Conservation (phyloP, 495 filamentous ascomycete species). For the Chlorociboria aeruginascens region DNA sequence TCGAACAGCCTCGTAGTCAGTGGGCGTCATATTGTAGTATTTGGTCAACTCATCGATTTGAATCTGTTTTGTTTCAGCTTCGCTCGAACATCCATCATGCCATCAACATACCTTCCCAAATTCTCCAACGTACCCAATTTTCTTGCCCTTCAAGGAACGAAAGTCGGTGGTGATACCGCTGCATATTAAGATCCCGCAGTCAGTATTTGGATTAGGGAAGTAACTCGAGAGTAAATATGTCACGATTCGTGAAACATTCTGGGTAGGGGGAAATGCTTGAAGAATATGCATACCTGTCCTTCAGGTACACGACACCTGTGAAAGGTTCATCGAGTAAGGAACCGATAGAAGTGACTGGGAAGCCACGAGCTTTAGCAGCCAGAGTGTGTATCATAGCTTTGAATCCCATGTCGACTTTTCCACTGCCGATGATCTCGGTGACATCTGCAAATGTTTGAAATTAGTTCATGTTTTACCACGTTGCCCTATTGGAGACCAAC, state of each 20-base stretch:
- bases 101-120: conserved; percentile 42
- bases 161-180: conserved; percentile 52
- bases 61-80: conserved; percentile 28
- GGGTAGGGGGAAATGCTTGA: too few species aligned
- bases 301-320: conserved; percentile 60
- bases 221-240: too few species aligned
- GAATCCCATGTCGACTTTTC: conserved; percentile 61
- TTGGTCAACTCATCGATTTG: conserved; percentile 65
- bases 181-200: too few species aligned
- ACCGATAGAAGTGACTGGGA: conserved; percentile 54
- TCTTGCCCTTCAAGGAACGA: conserved; percentile 44
- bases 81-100: background rate
- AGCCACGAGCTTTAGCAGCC: conserved; percentile 52
- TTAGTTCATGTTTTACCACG: background rate
- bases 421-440: conserved; percentile 60
- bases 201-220: too few species aligned
- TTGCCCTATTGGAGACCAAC: conserved; percentile 16
- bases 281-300: too few species aligned
- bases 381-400: conserved; percentile 69
- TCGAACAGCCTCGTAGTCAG: conserved; percentile 58
- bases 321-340: conserved; percentile 62
- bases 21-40: conserved; percentile 57
- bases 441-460: conserved; percentile 37
- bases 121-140: conserved; percentile 60
- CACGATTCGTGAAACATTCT: too few species aligned